Evolutionary conservation across 2,329 filamentous ascomycete genomes (phyloP), one percentile per base, ranked within the genome.

Genomic region (Didymella keratinophila): DNA sequence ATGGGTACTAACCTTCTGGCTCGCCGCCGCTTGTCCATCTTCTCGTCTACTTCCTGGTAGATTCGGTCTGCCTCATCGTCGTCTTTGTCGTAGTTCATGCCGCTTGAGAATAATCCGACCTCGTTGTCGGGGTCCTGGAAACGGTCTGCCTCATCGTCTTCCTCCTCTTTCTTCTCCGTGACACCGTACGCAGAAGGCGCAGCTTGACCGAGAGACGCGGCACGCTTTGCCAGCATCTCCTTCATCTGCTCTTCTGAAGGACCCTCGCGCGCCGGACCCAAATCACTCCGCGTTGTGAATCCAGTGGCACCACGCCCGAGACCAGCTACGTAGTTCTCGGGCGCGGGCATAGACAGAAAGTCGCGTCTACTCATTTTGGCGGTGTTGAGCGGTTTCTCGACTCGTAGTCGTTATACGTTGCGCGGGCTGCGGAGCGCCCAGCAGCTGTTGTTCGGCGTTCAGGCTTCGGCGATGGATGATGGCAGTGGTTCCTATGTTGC

Each of bases 241-340:
- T 98, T 97, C 80, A 99, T 97, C 80, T 98, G 94, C 76, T 99
- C 95, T 71, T 97, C 94, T 61, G 91, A 97, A 47, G 95, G 95
- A 16, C 95, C 95, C 81, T 97, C 94, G 71, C 94, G 87, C 58
- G 94, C 94, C 49, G 96, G 95, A 57, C 96, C 95, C 57, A 99
- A 84, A 84, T 99, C 95, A 56, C 94, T 98, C 71, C 96, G 88
- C 39, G 95, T 99, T 16, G 95, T 98, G 81, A 99, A 99, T 60
- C 96, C 95, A 8, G 95, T 99, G 21, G 96, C 96, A 80, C 95
- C 95, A 84, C 96, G 91, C 79, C 95, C 95, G 63, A 99, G 88
- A 86, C 95, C 95, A 64, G 95, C 95, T 64, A 99, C 94, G 68
- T 85, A 85, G 76, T 85, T 85, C 69, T 84, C 83, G 43, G 83